Conservation (phyloP, 169 alveolate species). For the Ophryocystis elektroscirrha region DNA sequence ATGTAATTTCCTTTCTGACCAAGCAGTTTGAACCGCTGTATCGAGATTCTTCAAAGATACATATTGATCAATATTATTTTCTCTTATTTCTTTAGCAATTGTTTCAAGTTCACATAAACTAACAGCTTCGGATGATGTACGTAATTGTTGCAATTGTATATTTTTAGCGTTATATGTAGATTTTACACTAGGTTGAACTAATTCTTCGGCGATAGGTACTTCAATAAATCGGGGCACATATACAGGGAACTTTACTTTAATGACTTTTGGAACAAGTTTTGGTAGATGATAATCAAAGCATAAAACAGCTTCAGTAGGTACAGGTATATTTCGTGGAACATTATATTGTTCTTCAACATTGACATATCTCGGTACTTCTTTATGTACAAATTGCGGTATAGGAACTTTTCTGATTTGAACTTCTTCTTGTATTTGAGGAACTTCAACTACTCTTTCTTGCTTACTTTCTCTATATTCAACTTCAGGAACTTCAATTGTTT, state of each 20-base stretch:
- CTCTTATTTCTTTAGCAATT: no score
- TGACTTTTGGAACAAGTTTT: neutral
- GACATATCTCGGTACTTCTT: neutral
- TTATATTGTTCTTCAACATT: neutral
- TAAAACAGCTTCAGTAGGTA: neutral
- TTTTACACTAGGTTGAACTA: no score
- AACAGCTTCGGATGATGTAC: no score
- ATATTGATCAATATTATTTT: no score
- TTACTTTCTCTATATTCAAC: neutral
- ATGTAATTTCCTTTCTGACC: no score
- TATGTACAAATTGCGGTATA: neutral
- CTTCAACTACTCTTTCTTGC: neutral
- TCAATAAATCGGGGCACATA: neutral
- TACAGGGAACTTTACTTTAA: neutral
- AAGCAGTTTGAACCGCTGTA: no score
- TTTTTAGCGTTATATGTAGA: no score
- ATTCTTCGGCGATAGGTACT: neutral
- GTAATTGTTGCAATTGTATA: no score
- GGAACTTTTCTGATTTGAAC: neutral
- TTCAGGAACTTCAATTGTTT: neutral
- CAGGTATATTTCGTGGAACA: neutral
- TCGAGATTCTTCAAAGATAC: no score
- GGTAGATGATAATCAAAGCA: neutral
- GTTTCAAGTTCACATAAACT: no score
- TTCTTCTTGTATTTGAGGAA: neutral